Percentiles rank a stretch among this genome's conserved stretches.
phyloP scores from a whole-genome alignment of 371 early-diverging fungal genomes.

The Blakeslea trispora region DNA sequence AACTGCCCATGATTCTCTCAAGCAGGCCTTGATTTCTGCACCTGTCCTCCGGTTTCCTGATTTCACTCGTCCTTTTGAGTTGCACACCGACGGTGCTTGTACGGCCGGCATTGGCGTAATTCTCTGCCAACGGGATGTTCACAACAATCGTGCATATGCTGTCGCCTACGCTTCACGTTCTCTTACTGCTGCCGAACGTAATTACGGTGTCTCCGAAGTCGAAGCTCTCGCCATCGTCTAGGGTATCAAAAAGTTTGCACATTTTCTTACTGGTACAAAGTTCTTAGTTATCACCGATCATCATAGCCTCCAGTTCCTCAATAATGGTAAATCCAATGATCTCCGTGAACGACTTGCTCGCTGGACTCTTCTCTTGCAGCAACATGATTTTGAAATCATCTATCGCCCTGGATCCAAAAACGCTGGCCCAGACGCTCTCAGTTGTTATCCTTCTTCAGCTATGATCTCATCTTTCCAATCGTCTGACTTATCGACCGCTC shows the following conservation, averaged over 20 bases:
- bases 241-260: constrained; percentile 16
- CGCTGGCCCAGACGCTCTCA: constrained; percentile 1
- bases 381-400: constrained; percentile 9
- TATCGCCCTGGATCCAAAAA: constrained; percentile 13
- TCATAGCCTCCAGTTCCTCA: constrained; percentile 13
- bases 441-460: constrained; percentile 5
- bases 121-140: constrained; percentile 4
- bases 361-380: constrained; percentile 12
- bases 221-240: constrained; percentile 19
- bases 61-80: constrained; percentile 11
- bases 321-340: not conserved
- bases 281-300: constrained; percentile 35
- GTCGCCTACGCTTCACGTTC: constrained; percentile 13
- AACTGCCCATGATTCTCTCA: constrained; percentile 3
- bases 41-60: constrained; percentile 12
- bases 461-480: not conserved
- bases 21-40: not conserved
- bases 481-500: not conserved
- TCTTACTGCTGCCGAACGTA: constrained; percentile 6
- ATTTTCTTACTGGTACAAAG: constrained; percentile 11
- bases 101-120: constrained; percentile 9
- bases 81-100: constrained; percentile 1
- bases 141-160: constrained; percentile 10
- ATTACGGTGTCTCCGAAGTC: constrained; percentile 14
- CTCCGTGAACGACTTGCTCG: constrained; percentile 9